phyloP scores from a whole-genome alignment of 2,329 filamentous ascomycete species.

The Sclerotinia minor region DNA sequence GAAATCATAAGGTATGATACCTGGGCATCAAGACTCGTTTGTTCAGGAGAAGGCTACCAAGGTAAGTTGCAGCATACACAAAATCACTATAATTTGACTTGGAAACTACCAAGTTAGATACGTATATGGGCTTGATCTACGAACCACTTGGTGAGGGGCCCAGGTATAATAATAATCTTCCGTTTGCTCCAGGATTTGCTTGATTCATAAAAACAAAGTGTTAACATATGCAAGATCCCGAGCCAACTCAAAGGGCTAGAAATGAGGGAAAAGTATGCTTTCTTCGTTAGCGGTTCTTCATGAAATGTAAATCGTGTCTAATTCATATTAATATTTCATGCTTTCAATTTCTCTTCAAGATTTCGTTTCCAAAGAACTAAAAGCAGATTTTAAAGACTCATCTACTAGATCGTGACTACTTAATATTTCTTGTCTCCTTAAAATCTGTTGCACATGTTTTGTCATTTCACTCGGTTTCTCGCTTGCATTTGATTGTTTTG shows the following conservation, averaged over 20 bases:
- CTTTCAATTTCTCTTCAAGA: neutral
- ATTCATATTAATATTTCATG: neutral
- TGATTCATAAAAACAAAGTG: neutral
- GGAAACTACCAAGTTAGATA: neutral
- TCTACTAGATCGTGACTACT: neutral
- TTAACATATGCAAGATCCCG: neutral
- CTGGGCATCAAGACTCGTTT: neutral
- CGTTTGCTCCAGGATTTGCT: neutral
- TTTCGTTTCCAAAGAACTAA: too few species aligned
- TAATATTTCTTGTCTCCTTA: neutral
- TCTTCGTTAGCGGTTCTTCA: neutral
- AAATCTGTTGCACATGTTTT: neutral
- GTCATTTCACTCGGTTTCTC: neutral
- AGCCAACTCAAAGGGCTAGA: neutral
- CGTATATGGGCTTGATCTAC: neutral
- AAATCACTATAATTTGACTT: too few species aligned
- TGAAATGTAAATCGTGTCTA: neutral
- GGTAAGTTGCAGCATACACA: neutral
- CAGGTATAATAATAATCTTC: neutral
- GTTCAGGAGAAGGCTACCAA: neutral
- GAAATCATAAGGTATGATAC: neutral
- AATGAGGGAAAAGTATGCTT: neutral
- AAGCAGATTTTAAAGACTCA: neutral
- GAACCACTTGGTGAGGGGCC: neutral
- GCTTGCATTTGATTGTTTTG: neutral